Evolutionary conservation across 108 stramenopile species (phyloP).

Genomic region (Fistulifera pelliculosa): DNA sequence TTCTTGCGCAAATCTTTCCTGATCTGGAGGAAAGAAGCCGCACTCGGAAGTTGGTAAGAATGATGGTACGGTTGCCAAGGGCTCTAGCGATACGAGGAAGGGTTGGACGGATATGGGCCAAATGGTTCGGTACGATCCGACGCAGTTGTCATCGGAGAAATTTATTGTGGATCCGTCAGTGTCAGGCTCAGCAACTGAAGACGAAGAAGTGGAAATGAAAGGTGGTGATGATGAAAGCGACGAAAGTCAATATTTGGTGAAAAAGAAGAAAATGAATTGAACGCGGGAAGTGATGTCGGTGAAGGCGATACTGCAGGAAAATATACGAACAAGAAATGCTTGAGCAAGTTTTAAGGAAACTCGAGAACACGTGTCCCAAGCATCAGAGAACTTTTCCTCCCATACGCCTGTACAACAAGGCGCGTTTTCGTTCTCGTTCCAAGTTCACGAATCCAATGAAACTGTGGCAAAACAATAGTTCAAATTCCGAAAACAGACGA

Average conservation of each 20-base stretch:
- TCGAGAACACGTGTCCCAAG: constrained; percentile 18
- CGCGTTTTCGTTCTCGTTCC: constrained; percentile 49
- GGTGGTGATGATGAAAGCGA: constrained; percentile 7
- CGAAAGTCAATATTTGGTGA: constrained; percentile 6
- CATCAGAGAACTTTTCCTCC: background rate
- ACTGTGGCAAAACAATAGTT: background rate
- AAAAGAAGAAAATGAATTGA: constrained; percentile 7
- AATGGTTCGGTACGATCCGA: constrained; percentile 56
- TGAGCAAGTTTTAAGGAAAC: constrained; percentile 68
- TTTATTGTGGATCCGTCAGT: constrained; percentile 7
- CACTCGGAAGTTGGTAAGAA: background rate
- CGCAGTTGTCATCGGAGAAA: constrained; percentile 27
- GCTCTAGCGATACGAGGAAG: background rate
- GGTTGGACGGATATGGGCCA: constrained; percentile 10
- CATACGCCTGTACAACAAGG: background rate
- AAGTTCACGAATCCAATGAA: constrained; percentile 7
- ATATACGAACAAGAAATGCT: constrained; percentile 66
- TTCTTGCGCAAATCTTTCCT: constrained; percentile 38
- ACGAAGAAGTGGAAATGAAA: constrained; percentile 14
- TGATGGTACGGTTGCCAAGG: background rate
- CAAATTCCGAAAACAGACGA: background rate
- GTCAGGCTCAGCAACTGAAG: constrained; percentile 14
- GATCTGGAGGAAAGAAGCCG: background rate
- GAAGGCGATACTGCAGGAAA: constrained; percentile 4
- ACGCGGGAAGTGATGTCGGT: background rate